phyloP scores from a whole-genome alignment of 768 basidiomycete genomes.

The Phaeolepiota aurea region DNA sequence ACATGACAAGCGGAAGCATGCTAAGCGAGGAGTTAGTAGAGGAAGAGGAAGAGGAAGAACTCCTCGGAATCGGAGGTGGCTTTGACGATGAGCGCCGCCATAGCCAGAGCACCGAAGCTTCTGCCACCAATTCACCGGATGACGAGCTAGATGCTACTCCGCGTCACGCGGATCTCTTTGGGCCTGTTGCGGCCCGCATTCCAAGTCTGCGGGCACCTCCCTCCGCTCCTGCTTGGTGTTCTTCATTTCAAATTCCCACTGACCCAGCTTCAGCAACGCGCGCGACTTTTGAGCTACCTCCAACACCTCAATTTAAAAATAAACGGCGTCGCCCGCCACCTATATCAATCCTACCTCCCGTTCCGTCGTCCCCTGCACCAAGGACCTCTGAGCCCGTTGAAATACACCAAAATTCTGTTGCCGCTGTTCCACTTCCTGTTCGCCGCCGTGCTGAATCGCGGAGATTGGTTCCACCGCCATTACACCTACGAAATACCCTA shows the following conservation, averaged over 20 bases:
- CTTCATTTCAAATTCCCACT: constrained; percentile 46
- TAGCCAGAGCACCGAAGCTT: constrained; percentile 24
- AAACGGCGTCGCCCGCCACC: constrained; percentile 59
- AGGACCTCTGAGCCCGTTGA: constrained; percentile 8
- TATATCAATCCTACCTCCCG: constrained; percentile 55
- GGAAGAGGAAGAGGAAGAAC: constrained; percentile 70
- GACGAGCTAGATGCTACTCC: constrained; percentile 26
- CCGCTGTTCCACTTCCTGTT: constrained; percentile 23
- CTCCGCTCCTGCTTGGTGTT: constrained; percentile 51
- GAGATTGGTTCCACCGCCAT: constrained; percentile 47
- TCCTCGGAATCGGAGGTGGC: constrained; percentile 61
- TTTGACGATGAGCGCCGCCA: constrained; percentile 39
- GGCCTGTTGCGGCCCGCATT: constrained; percentile 12
- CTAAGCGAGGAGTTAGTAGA: constrained; percentile 77
- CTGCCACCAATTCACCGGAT: constrained; percentile 35
- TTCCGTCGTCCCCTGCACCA: constrained; percentile 65
- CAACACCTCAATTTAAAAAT: constrained; percentile 26
- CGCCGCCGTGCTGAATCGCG: constrained; percentile 47
- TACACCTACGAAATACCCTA: constrained; percentile 33
- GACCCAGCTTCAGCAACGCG: constrained; percentile 45
- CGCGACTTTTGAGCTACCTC: constrained; percentile 38
- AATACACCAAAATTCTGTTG: constrained; percentile 8
- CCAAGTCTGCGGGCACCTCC: constrained; percentile 28
- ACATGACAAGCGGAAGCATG: constrained; percentile 55
- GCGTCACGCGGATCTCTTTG: constrained; percentile 12